These are phyloP conservation scores for Acacia concinna DNA, from an alignment of 331 rosid species.

Conservation along the genomic window DNA sequence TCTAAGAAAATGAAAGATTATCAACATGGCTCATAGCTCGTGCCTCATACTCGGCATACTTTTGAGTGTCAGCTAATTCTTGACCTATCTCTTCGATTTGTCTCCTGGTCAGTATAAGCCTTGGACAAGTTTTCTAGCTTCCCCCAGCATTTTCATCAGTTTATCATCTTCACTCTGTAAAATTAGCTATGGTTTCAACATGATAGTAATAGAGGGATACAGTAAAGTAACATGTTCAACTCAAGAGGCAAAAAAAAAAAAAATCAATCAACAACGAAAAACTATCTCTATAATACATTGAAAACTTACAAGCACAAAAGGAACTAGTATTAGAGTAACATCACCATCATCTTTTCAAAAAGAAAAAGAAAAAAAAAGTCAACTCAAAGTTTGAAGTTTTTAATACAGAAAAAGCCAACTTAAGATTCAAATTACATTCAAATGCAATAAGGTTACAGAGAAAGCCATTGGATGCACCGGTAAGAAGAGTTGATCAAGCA, in stretches of 20 bases:
- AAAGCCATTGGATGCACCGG: too few species aligned
- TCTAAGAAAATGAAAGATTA: background rate
- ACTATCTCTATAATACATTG: too few species aligned
- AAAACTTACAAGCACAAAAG: too few species aligned
- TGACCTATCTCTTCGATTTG: conserved; percentile 61
- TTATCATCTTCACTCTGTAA: conserved; percentile 70
- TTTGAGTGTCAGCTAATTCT: conserved; percentile 45
- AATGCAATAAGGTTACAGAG: too few species aligned
- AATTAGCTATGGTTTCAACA: background rate
- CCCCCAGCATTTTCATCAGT: conserved; percentile 61
- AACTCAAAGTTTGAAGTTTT: too few species aligned
- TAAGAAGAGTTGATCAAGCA: too few species aligned
- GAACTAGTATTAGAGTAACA: too few species aligned
- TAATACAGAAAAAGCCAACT: too few species aligned
- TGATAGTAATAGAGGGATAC: background rate
- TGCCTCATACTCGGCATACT: conserved; percentile 39
- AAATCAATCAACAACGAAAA: background rate
- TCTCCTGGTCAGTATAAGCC: conserved; percentile 50
- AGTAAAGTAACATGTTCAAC: background rate
- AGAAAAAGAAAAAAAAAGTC: too few species aligned
- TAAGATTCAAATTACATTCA: too few species aligned
- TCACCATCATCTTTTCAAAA: too few species aligned
- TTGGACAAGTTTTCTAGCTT: conserved; percentile 48
- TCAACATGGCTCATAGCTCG: conserved; percentile 11
- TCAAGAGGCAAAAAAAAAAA: background rate